Percentiles rank a stretch among this genome's conserved stretches.
phyloP scores from a whole-genome alignment of 2,329 filamentous ascomycete genomes.

The Aureobasidium melanogenum region DNA sequence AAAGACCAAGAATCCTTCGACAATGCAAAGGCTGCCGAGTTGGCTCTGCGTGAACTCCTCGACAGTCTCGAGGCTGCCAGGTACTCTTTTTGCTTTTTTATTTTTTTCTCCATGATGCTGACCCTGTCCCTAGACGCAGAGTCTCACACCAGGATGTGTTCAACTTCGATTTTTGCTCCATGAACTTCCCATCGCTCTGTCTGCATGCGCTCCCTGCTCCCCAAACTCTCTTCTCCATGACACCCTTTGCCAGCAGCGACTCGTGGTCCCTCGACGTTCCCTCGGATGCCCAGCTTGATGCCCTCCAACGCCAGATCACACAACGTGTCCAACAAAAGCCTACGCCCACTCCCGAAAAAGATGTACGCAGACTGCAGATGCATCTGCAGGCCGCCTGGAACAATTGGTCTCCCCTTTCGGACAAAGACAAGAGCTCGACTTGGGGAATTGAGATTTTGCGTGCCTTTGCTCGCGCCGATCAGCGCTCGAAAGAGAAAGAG shows the following conservation, averaged over 20 bases:
- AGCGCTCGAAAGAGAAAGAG: conserved; percentile 29
- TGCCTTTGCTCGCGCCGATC: conserved; percentile 33
- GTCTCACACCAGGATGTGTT: conserved; percentile 39
- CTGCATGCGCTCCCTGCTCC: conserved; percentile 73
- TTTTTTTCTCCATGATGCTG: neutral
- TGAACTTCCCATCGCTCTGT: conserved; percentile 79
- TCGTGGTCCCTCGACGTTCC: conserved; percentile 79
- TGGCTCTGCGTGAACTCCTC: conserved; percentile 75
- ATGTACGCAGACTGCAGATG: conserved; percentile 61
- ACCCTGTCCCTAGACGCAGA: conserved; percentile 23
- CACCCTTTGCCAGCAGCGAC: conserved; percentile 65
- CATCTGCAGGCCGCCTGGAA: conserved; percentile 71
- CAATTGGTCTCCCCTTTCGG: conserved; percentile 62
- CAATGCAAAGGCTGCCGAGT: conserved; percentile 58
- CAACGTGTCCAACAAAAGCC: conserved; percentile 24
- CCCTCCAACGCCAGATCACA: conserved; percentile 39
- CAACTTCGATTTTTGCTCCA: conserved; percentile 75
- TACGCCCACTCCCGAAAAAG: conserved; percentile 37
- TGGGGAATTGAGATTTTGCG: conserved; percentile 41
- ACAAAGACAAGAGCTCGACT: conserved; percentile 33
- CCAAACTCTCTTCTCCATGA: conserved; percentile 71
- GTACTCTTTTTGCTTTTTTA: conserved; percentile 35
- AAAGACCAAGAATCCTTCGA: conserved; percentile 8
- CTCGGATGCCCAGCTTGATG: conserved; percentile 62
- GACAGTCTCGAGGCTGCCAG: conserved; percentile 75